Base-by-base conservation (phyloP, 2,329 filamentous ascomycete genomes). In the Microcyclospora pomicola region DNA sequence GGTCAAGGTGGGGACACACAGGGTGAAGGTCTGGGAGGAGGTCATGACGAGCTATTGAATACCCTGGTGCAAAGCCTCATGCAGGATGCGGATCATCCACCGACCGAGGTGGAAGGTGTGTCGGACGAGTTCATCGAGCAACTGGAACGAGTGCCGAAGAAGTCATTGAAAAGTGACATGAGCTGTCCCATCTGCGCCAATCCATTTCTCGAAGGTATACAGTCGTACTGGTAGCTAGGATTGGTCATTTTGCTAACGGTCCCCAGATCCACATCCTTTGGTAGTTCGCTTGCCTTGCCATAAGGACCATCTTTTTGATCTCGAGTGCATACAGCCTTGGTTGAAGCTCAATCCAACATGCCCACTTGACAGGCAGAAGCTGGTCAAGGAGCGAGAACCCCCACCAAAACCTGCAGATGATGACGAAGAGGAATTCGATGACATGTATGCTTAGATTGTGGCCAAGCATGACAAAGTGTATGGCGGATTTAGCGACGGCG, bases 241-340 rank as follows among this genome's bases (percentile, higher is more conserved):
- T 6, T 7, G 27, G 28, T 40, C 31, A 5, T 19, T 13, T 10
- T 27, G 36, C 19, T 24, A 30, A 35, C 6, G 12, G 10, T 37
- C 13, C n/a, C 4, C 43, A 66, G 64, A 77, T 46, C 46, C 67
- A 33, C 75, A 77, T 47, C 75, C 75, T n/a, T 67, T 80, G 13
- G 71, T 79, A 28, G 74, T 80, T 33, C 65, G 67, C 19, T 54
- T 80, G 27, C 72, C 75, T 9, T 80, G 75, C 46, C 72, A 78
- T 52, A 62, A 68, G 12, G 68, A 68, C 29, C 75, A 80, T 53
- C 50, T 73, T 14, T 79, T 78, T 55, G 75, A 80, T 57, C 55
- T 79, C 16, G 75, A 79, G 49, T 80, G 75, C 55, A 73, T 80
- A 43, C 59, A 67, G 41, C 75, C 75, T 0, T 80, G 75, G 75